phyloP scores from a whole-genome alignment of 805 yeast species.

The Wickerhamiella azymoides region DNA sequence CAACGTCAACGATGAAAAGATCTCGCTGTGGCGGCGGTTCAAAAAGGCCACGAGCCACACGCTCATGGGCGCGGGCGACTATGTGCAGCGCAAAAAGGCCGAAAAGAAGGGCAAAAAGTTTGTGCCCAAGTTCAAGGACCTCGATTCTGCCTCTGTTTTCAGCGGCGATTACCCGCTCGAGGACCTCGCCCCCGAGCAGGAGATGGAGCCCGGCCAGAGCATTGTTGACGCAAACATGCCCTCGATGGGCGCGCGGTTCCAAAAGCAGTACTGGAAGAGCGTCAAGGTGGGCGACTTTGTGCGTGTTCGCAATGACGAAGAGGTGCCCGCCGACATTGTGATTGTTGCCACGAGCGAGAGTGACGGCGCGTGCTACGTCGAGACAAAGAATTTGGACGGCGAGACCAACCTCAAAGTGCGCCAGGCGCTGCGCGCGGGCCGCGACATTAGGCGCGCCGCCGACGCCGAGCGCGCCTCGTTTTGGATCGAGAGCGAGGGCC shows the following conservation, averaged over 20 bases:
- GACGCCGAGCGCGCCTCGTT: conserved; percentile 33
- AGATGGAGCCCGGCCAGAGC: neutral
- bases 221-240: neutral
- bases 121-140: neutral
- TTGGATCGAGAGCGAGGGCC: conserved; percentile 57
- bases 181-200: conserved; percentile 13
- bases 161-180: conserved; percentile 4
- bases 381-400: conserved; percentile 58
- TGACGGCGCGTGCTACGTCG: conserved; percentile 57
- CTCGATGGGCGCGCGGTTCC: conserved; percentile 29
- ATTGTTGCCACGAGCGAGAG: conserved; percentile 54
- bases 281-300: conserved; percentile 63
- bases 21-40: conserved; percentile 53
- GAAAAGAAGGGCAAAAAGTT: conserved; percentile 3
- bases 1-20: conserved; percentile 41
- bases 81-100: conserved; percentile 10
- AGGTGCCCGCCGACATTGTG: conserved; percentile 63
- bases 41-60: conserved; percentile 35
- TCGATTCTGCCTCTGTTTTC: neutral
- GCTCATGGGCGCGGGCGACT: conserved; percentile 10
- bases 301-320: conserved; percentile 54
- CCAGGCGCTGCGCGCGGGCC: conserved; percentile 38
- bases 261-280: conserved; percentile 52
- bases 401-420: conserved; percentile 61
- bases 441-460: conserved; percentile 42